These are phyloP conservation scores for Exophiala sideris DNA, from an alignment of 2,329 filamentous ascomycete genomes.

Conservation along the genomic window DNA sequence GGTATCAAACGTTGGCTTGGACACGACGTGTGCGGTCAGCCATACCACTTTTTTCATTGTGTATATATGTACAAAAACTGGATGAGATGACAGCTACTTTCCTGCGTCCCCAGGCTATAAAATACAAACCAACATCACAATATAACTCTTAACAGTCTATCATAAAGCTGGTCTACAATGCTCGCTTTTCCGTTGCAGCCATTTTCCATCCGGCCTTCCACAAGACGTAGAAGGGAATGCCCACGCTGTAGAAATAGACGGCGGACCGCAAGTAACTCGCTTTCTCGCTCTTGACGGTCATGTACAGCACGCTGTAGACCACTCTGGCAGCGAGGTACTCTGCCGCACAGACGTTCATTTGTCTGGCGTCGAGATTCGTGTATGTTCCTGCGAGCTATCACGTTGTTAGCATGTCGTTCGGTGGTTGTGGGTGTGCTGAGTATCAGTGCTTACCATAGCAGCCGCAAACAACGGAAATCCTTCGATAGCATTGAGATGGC, in stretches of 20 bases:
- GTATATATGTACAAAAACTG: slow-evolving; percentile 7
- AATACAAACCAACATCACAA: neutral
- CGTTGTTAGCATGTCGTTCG: neutral
- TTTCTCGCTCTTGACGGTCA: slow-evolving; percentile 33
- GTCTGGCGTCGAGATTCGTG: slow-evolving; percentile 32
- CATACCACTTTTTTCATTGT: slow-evolving; percentile 4
- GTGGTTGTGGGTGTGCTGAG: neutral
- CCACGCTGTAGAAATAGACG: slow-evolving; percentile 35
- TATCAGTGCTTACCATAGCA: slow-evolving; percentile 32
- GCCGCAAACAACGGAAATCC: slow-evolving; percentile 36
- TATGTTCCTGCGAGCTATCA: slow-evolving; percentile 33
- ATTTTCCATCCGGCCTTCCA: slow-evolving; percentile 31
- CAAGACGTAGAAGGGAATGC: slow-evolving; percentile 33
- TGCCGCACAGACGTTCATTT: slow-evolving; percentile 33
- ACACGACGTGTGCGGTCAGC: too few relatives aligned
- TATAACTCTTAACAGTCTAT: too few relatives aligned
- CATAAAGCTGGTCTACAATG: neutral
- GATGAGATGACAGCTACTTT: slow-evolving; percentile 25
- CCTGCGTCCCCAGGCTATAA: slow-evolving; percentile 19
- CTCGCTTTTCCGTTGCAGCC: neutral
- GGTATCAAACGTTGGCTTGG: neutral
- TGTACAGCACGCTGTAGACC: slow-evolving; percentile 35
- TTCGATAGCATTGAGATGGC: slow-evolving; percentile 37
- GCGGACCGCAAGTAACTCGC: slow-evolving; percentile 35
- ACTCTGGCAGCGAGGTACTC: slow-evolving; percentile 35